Percentiles rank a stretch among this genome's conserved stretches.
Evolutionary conservation across 345 rosid genomes (phyloP).

Genomic region (Erodium maritimum): DNA sequence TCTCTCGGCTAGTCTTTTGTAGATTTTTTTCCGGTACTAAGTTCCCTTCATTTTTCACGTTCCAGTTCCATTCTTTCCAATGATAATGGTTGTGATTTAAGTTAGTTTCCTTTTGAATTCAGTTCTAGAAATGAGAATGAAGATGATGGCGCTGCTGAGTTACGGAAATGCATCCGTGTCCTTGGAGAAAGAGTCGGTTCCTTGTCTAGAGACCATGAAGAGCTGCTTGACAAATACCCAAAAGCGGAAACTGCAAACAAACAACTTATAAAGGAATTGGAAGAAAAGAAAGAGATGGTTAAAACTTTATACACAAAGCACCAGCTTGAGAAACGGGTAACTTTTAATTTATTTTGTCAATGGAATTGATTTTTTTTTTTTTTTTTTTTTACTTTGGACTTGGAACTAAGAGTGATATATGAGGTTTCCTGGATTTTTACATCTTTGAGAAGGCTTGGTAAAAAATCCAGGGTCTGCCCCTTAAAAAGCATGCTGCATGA

Average conservation of each 20-base stretch:
- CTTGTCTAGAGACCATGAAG: constrained; percentile 64
- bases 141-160: constrained; percentile 62
- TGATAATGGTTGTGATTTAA: constrained; percentile 6
- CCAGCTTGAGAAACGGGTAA: constrained; percentile 96
- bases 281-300: constrained; percentile 68
- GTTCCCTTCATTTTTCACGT: neutral
- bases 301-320: constrained; percentile 72
- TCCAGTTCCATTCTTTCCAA: neutral
- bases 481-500: neutral
- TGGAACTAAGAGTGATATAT: neutral
- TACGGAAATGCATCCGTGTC: constrained; percentile 56
- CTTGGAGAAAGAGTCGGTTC: constrained; percentile 72
- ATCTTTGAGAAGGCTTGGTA: neutral
- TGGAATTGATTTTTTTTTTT: too few species aligned
- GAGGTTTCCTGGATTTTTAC: neutral
- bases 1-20: too few species aligned
- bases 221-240: constrained; percentile 60
- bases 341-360: neutral
- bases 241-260: constrained; percentile 61
- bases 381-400: too few species aligned
- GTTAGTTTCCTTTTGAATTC: constrained; percentile 19
- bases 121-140: constrained; percentile 62
- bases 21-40: too few species aligned
- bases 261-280: constrained; percentile 64
- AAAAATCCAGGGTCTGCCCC: neutral